Evolutionary conservation across 169 alveolate species (phyloP).

Genomic region (Toxoplasma gondii): DNA sequence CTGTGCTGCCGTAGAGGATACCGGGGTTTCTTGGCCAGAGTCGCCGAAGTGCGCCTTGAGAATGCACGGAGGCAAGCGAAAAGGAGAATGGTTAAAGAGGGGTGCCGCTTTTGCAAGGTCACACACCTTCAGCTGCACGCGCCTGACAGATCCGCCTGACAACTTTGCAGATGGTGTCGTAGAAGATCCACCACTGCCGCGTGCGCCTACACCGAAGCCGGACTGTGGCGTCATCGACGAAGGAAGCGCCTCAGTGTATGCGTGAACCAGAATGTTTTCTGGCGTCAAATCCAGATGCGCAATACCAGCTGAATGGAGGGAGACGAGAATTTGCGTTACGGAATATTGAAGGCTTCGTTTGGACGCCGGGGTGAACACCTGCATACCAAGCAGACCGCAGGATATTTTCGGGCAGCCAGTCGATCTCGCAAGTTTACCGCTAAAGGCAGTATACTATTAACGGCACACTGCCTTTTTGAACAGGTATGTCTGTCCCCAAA

Average conservation of each 20-base stretch:
- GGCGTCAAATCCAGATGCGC: constrained; percentile 85
- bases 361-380: constrained; percentile 21
- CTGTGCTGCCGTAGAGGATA: neutral
- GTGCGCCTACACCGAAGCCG: neutral
- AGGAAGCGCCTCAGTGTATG: constrained; percentile 6
- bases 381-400: neutral
- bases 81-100: constrained; percentile 56
- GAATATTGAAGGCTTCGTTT: constrained; percentile 74
- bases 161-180: neutral
- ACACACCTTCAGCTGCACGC: constrained; percentile 77
- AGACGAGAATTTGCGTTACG: constrained; percentile 68
- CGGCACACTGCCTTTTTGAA: too few species aligned
- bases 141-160: constrained; percentile 53
- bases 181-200: neutral
- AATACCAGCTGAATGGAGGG: constrained; percentile 80
- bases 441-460: too few species aligned
- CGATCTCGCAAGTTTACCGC: too few species aligned
- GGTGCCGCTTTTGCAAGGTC: constrained; percentile 83
- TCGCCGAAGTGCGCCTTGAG: neutral
- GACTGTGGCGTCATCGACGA: neutral
- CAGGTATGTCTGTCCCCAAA: too few species aligned
- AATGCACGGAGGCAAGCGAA: constrained; percentile 31
- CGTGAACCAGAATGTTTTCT: constrained; percentile 78
- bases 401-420: too few species aligned
- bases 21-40: neutral